Evolutionary conservation across 306 rosid species (phyloP), one percentile per base, ranked within the genome.

Genomic region (Acacia crassicarpa): DNA sequence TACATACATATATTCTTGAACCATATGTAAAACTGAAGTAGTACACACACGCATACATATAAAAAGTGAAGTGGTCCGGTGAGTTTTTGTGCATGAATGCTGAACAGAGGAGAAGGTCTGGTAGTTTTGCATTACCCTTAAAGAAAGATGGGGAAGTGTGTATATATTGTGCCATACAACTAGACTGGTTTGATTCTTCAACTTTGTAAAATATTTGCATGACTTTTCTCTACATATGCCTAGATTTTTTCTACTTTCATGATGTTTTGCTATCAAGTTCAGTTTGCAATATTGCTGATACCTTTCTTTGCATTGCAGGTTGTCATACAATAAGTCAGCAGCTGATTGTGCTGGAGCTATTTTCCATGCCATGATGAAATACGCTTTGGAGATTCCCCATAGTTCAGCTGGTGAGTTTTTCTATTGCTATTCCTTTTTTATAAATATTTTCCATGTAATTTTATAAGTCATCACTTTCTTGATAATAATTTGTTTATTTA

Each of bases 331-430:
- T 84, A 96, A 88, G 90, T 23, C 78, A 82, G 80, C 94, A 62
- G 91, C 98, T 56, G 97, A 96, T 83, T 93, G 97, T 86, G 97
- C 94, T 73, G 98, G 99, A 83, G 98, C 97, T 86, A 59, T 96
- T 67, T 92, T 93, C 88, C 91, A 85, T 88, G 91, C 99, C n/a
- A 68, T 94, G 88, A 86, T 93, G 90, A 92, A 92, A 83, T 78
- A 86, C 82, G 92, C 97, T 22, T 81, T 88, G 65, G 94, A 91
- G 76, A 79, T 80, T 72, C 84, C 94, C 27, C 89, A 84, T 89
- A 84, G 74, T 87, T 89, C 97, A 80, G 85, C 94, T 23, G 82
- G 99, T 94, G 83, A 83, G 89, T 82, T 74, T 78, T 66, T 45
- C 66, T 71, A 67, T 78, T 73, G 48, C 63, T 46, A 59, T 63